Evolutionary conservation across 2,329 filamentous ascomycete genomes (phyloP).

Genomic region (Trichophyton simii): DNA sequence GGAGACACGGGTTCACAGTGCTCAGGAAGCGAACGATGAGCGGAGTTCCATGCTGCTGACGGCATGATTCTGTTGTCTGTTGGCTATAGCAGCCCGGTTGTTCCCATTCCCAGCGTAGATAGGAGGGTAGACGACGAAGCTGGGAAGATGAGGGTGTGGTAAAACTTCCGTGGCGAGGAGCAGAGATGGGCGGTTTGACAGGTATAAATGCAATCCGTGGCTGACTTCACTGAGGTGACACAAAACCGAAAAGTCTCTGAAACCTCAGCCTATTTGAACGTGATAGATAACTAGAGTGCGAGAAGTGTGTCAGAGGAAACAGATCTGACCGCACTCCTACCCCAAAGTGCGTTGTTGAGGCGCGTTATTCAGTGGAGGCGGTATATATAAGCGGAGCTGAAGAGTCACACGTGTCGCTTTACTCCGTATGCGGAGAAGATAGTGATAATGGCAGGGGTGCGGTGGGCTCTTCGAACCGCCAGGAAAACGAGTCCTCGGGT

Average conservation of each 20-base stretch:
- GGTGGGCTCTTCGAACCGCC: background rate
- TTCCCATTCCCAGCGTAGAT: background rate
- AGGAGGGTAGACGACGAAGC: background rate
- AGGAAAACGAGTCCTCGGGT: background rate
- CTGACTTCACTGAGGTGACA: background rate
- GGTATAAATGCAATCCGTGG: background rate
- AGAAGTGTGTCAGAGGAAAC: background rate
- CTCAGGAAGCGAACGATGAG: constrained; percentile 35
- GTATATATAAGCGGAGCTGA: background rate
- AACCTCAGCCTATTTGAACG: background rate
- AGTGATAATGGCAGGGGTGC: background rate
- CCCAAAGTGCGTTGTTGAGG: background rate
- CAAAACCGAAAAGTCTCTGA: background rate
- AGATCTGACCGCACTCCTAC: background rate
- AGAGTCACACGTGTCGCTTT: background rate
- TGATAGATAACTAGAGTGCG: background rate
- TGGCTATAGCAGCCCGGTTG: background rate
- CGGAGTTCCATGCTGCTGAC: constrained; percentile 14
- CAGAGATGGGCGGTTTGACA: background rate
- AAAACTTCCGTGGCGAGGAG: background rate
- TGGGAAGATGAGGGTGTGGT: background rate
- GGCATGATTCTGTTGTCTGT: constrained; percentile 17
- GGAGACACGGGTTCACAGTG: constrained; percentile 49
- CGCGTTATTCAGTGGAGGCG: background rate
- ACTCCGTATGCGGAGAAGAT: background rate